Base-by-base conservation (phyloP, 495 filamentous ascomycete genomes). In the Ascobolus immersus region DNA sequence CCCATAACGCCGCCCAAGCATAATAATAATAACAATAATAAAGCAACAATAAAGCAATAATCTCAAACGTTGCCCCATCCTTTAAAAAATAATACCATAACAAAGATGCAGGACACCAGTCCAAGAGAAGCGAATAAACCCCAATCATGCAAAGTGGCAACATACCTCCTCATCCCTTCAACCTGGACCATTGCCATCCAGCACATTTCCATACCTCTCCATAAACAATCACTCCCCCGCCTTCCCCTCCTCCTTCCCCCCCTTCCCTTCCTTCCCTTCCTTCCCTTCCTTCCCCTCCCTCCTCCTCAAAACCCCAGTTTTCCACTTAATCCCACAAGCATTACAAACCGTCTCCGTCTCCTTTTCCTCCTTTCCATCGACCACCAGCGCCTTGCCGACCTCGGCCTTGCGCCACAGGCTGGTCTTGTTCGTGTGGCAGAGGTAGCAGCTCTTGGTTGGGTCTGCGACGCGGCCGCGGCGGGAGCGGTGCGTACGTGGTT, bases 291-390 rank as follows among this genome's bases (percentile, higher is more conserved):
- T 31, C 28, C 15, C 17, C 28, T 9, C 28, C 28, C 14, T 12
- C 17, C 11, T n/a, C 33, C 33, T 29, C 6, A 13, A 12, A 4
- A 10, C 12, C 33, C 20, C 12, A 10, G 47, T 51, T 39, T 50
- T 50, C 47, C 41, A 50, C 27, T 50, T 47, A 10, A 50, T 47
- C 3, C 48, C 48, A 21, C 43, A 51, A 11, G 47, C 47, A 35
- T 50, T 50, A 36, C 47, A 50, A 2, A 50, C 46, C n/a, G 47
- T 50, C 17, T 46, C 46, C 17, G 45, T 43, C 32, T 49, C 46
- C 6, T 43, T 43, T 11, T 50, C 38, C n/a, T n/a, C 47, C 33
- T 50, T 50, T 33, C 47, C 49, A 2, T 49, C 46, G 13, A 46
- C 49, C 17, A 49, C 46, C 17, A 43, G 40, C 32, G 45, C 46